Percentiles rank a stretch among this genome's conserved stretches.
Conservation (phyloP, 2,329 filamentous ascomycete genomes). For the Arthrobotrys musiformis region DNA sequence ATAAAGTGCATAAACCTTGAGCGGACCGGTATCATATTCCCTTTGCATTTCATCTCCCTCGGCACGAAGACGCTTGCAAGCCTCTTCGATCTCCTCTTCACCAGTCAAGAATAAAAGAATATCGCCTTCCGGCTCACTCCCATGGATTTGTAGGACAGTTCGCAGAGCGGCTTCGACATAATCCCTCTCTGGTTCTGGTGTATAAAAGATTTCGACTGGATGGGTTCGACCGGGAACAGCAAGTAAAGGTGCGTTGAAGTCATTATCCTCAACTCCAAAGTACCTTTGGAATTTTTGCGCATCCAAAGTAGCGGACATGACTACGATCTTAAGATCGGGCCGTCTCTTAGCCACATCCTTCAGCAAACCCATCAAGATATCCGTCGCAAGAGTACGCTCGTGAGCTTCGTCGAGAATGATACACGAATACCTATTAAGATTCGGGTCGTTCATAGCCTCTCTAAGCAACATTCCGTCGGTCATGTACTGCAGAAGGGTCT, state of each 20-base stretch:
- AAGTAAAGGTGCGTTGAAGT: conserved; percentile 80
- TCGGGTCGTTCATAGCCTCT: conserved; percentile 95
- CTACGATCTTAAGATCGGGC: conserved; percentile 94
- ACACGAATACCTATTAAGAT: conserved; percentile 90
- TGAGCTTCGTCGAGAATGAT: conserved; percentile 99
- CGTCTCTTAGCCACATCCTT: conserved; percentile 87
- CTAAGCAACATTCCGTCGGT: conserved; percentile 98
- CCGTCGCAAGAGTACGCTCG: conserved; percentile 95
- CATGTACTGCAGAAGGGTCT: conserved; percentile 98
- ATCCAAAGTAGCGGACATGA: conserved; percentile 98
- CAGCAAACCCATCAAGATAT: conserved; percentile 95
- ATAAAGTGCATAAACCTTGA: conserved; percentile 92
- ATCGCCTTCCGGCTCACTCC: conserved; percentile 89
- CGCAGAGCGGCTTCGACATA: conserved; percentile 95
- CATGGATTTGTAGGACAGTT: conserved; percentile 96
- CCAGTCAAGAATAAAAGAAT: conserved; percentile 94
- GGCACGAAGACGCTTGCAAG: conserved; percentile 87
- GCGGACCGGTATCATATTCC: conserved; percentile 88
- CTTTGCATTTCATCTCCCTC: conserved; percentile 91
- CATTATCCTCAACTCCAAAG: conserved; percentile 71
- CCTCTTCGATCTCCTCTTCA: conserved; percentile 98
- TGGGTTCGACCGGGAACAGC: conserved; percentile 95
- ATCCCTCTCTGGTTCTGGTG: conserved; percentile 91
- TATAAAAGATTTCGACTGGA: conserved; percentile 98
- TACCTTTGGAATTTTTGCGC: conserved; percentile 98